These are phyloP conservation scores for Kwoniella sp. DNA, from an alignment of 768 basidiomycete genomes.

Conservation along the genomic window DNA sequence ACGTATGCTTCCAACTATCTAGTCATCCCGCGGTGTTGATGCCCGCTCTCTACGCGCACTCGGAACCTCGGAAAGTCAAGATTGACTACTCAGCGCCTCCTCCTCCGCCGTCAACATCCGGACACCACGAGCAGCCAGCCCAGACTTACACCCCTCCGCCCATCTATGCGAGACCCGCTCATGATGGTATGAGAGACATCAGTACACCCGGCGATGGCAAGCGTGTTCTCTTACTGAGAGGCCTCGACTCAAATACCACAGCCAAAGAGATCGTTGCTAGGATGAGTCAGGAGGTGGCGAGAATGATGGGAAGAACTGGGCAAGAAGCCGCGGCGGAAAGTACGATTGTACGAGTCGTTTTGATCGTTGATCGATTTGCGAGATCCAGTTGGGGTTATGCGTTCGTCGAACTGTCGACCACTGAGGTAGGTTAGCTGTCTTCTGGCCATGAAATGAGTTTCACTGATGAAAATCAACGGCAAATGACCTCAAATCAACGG, in stretches of 20 bases:
- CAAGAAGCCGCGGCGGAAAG: constrained; percentile 69
- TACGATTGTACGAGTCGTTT: constrained; percentile 82
- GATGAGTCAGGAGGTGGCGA: constrained; percentile 76
- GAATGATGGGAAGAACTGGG: constrained; percentile 33
- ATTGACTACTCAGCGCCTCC: constrained; percentile 81
- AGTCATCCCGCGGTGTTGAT: constrained; percentile 85
- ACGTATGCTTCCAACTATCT: background rate
- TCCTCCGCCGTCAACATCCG: constrained; percentile 1
- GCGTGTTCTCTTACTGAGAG: constrained; percentile 83
- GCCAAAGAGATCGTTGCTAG: constrained; percentile 84
- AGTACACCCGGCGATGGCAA: constrained; percentile 63
- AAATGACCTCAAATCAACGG: no score
- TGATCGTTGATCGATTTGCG: constrained; percentile 81
- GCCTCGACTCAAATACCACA: constrained; percentile 81
- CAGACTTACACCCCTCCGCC: constrained; percentile 14
- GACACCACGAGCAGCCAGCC: background rate
- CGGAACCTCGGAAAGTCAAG: constrained; percentile 80
- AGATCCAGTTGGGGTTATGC: constrained; percentile 89
- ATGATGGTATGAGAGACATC: constrained; percentile 96
- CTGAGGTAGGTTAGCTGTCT: constrained; percentile 64
- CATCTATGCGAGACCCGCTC: constrained; percentile 43
- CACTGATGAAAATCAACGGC: no score
- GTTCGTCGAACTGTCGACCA: constrained; percentile 87
- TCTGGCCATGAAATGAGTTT: no score
- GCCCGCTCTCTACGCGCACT: constrained; percentile 86